Evolutionary conservation across 306 rosid species (phyloP).

Genomic region (Quercus ilex): DNA sequence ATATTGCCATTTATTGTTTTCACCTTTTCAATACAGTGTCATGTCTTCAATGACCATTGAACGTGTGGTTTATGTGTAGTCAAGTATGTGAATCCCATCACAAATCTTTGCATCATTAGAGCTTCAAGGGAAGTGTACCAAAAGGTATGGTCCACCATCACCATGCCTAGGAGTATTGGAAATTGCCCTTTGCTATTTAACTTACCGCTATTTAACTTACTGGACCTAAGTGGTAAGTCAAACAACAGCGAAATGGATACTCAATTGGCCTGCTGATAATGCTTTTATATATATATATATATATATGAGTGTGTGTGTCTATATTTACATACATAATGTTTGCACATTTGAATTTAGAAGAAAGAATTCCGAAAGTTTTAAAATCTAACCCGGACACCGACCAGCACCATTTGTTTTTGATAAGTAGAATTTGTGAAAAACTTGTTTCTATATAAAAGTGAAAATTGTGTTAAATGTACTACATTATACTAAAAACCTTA

Average conservation of each 20-base stretch:
- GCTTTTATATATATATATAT: background rate
- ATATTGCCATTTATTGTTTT: background rate
- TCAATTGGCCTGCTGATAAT: background rate
- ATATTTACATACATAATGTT: background rate
- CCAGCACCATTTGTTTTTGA: background rate
- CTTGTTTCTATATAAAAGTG: background rate
- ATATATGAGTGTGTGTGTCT: background rate
- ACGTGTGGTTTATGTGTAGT: constrained; percentile 32
- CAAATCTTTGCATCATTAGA: constrained; percentile 71
- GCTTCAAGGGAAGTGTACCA: constrained; percentile 69
- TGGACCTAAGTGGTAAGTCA: constrained; percentile 63
- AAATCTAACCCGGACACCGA: background rate
- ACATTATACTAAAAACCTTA: background rate
- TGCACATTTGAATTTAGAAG: background rate
- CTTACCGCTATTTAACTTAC: constrained; percentile 54
- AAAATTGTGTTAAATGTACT: background rate
- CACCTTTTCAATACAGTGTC: background rate
- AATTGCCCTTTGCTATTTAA: constrained; percentile 58
- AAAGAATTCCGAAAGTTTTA: background rate
- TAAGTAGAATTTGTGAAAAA: background rate
- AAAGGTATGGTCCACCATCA: constrained; percentile 71
- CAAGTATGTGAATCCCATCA: constrained; percentile 77
- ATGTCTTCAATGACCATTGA: background rate
- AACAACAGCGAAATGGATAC: background rate
- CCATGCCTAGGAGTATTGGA: constrained; percentile 62